Conservation (phyloP, 2,329 filamentous ascomycete genomes). For the Aschersonia sp. region DNA sequence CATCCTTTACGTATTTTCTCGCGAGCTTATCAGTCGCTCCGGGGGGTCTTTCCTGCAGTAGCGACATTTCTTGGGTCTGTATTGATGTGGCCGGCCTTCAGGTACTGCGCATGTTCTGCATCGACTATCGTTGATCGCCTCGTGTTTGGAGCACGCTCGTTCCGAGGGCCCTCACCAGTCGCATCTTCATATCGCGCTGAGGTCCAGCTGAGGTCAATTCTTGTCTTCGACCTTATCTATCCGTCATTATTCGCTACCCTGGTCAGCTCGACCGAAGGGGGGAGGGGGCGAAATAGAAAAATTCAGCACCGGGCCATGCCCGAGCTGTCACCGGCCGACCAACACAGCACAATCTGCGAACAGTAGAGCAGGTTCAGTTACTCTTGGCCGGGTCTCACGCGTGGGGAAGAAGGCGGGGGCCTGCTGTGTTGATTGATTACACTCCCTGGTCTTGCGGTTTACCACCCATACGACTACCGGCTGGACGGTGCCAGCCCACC, state of each 20-base stretch:
- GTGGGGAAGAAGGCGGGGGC: background rate
- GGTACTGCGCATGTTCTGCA: no score
- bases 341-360: background rate
- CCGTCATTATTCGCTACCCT: no score
- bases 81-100: no score
- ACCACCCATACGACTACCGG: slow-evolving; percentile 5
- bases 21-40: background rate
- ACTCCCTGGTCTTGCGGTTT: slow-evolving; percentile 4
- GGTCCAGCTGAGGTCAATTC: no score
- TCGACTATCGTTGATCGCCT: no score
- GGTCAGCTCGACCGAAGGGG: background rate
- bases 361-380: slow-evolving; percentile 8
- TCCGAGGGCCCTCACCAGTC: no score
- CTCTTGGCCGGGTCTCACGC: background rate
- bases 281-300: background rate
- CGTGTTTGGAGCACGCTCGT: no score
- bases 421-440: slow-evolving; percentile 2
- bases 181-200: no score
- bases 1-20: background rate
- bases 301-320: background rate
- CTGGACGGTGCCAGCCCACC: slow-evolving; percentile 4
- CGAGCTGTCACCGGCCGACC: background rate
- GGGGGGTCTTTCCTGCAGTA: no score
- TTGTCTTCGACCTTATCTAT: no score
- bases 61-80: no score